These are phyloP conservation scores for Aspergillus spinulosporus DNA, from an alignment of 2,329 filamentous ascomycete genomes.

Conservation along the genomic window DNA sequence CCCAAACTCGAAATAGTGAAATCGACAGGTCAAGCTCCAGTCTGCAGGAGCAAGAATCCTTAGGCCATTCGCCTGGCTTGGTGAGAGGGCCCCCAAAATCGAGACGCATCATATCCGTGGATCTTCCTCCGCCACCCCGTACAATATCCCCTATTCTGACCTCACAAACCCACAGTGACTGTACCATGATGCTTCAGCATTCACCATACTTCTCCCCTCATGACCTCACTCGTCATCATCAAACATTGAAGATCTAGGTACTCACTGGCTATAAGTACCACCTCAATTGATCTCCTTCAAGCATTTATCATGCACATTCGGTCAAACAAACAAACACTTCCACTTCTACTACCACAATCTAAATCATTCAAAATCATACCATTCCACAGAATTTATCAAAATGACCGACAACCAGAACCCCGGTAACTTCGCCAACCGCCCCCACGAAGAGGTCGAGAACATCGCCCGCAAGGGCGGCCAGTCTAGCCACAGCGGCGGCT, in stretches of 20 bases:
- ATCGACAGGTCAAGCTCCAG: not conserved
- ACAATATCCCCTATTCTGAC: not conserved
- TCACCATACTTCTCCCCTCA: not conserved
- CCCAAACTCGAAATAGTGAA: not conserved
- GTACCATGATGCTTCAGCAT: not conserved
- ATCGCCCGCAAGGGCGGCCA: constrained; percentile 42
- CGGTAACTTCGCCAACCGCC: constrained; percentile 44
- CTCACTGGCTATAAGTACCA: not conserved
- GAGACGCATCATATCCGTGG: not conserved
- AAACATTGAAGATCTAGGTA: not conserved
- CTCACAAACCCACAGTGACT: constrained; percentile 7
- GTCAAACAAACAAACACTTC: not conserved
- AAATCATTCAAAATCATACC: not conserved
- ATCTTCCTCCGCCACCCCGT: not conserved
- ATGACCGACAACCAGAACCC: constrained; percentile 35
- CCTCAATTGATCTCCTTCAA: not conserved
- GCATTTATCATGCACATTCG: not conserved
- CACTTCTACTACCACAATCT: not conserved
- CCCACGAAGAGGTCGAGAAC: constrained; percentile 48
- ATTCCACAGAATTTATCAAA: not conserved
- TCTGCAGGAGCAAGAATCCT: no score
- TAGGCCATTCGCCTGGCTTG: no score
- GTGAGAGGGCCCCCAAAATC: not conserved
- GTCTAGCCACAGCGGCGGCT: constrained; percentile 33
- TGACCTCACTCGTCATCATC: not conserved